Percentiles rank a stretch among this genome's conserved stretches.
phyloP scores from a whole-genome alignment of 306 rosid species.

The Sechiopsis laciniata region DNA sequence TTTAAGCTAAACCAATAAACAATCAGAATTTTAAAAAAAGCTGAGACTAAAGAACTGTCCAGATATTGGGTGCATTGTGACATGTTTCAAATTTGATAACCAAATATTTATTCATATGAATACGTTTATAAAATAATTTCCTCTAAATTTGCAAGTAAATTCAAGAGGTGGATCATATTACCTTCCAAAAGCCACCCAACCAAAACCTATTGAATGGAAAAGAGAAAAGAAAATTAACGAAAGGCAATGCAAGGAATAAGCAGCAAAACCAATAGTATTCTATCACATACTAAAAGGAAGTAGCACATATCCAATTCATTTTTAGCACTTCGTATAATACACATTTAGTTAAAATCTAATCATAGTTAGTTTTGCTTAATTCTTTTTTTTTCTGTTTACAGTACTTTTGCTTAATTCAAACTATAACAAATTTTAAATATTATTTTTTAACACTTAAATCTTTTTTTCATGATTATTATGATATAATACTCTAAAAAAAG shows the following conservation, averaged over 20 bases:
- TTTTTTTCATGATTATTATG: too few relatives aligned
- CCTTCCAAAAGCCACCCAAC: constrained; percentile 97
- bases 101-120: background rate
- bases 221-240: constrained; percentile 19
- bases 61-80: background rate
- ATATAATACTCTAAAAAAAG: too few relatives aligned
- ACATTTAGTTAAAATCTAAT: background rate
- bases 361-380: too few relatives aligned
- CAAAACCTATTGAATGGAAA: constrained; percentile 62
- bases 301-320: background rate
- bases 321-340: background rate
- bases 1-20: constrained; percentile 7
- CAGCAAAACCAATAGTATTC: background rate
- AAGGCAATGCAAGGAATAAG: background rate
- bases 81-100: background rate
- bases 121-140: background rate
- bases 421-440: too few relatives aligned
- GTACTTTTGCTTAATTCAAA: too few relatives aligned
- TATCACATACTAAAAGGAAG: constrained; percentile 1
- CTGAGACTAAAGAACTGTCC: background rate
- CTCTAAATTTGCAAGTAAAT: background rate
- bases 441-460: too few relatives aligned
- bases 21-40: background rate
- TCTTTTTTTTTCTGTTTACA: too few relatives aligned
- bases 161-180: constrained; percentile 23